Evolutionary conservation across 306 rosid genomes (phyloP).

Genomic region (Gastrolobium villosum): DNA sequence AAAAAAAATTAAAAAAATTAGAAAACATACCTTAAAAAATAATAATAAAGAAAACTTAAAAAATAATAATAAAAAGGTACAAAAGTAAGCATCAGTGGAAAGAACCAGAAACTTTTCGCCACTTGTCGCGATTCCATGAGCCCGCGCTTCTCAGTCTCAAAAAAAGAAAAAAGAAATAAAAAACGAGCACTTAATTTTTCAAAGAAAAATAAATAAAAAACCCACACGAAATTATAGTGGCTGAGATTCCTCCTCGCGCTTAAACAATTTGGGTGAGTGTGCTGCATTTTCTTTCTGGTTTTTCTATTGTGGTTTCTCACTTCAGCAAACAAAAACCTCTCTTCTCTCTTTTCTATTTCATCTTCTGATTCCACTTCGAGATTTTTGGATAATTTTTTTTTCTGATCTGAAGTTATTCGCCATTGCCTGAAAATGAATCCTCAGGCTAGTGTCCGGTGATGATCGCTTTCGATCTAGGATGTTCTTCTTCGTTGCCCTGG

Average conservation of each 20-base stretch:
- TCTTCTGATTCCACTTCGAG: constrained; percentile 12
- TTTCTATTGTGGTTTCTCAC: constrained; percentile 36
- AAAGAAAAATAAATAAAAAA: constrained; percentile 50
- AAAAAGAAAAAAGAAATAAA: constrained; percentile 18
- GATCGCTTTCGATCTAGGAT: constrained; percentile 42
- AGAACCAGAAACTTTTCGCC: constrained; percentile 56
- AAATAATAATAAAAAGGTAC: constrained; percentile 61
- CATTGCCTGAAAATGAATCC: constrained; percentile 59
- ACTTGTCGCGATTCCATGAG: constrained; percentile 55
- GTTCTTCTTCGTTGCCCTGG: constrained; percentile 51
- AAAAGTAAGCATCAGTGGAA: constrained; percentile 46
- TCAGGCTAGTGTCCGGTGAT: constrained; percentile 50
- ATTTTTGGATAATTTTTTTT: background rate
- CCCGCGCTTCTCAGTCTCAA: constrained; percentile 55
- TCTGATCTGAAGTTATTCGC: constrained; percentile 46
- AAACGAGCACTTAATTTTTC: background rate
- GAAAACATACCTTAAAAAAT: background rate
- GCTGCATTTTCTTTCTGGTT: constrained; percentile 12
- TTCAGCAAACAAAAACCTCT: constrained; percentile 11
- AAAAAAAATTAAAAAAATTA: background rate
- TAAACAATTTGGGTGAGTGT: constrained; percentile 22
- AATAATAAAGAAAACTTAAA: constrained; percentile 1
- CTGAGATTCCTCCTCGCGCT: constrained; percentile 74
- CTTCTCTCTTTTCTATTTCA: constrained; percentile 3
- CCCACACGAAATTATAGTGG: constrained; percentile 76